Evolutionary conservation across 2,329 filamentous ascomycete genomes (phyloP), one percentile per base, ranked within the genome.

Genomic region (Epichloe gansuensis): DNA sequence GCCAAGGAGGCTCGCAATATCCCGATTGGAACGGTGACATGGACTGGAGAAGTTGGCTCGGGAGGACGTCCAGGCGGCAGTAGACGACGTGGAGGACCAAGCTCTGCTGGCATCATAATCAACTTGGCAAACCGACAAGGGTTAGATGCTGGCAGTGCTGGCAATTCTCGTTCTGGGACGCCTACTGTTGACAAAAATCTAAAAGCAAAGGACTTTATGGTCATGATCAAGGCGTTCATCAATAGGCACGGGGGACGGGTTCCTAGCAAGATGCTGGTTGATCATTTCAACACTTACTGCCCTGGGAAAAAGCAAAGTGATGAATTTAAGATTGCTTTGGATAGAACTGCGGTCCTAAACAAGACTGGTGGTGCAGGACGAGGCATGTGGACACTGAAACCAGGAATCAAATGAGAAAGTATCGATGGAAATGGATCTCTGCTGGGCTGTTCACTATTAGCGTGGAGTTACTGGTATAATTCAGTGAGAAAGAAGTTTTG

Each of bases 271-370:
- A 84, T 89, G 74, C 69, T 96, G 44, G 85, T 95, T 25, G 87
- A 95, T 61, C 89, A 95, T 62, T 97, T 96, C 67, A 88, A 90
- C 66, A 80, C 80, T 13, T 86, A 82, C 61, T 95, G 89, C 63
- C 66, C 67, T 0, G 64, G 64, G 2, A 78, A 77, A 23, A 86
- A 81, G 43, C 78, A 87, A 55, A 84, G 83, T 49, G 78, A 81
- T 17, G 85, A 89, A 64, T 97, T 97, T 65, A 91, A 89, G 68
- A 75, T 79, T 60, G 89, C 89, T 59, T 70, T 97, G 51, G 82
- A 86, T 59, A 75, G 75, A 55, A 85, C 95, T 60, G 91, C 91
- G 1, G 78, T 73, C 51, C 68, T 95, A 64, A 79, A 88, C 61
- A 75, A 80, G 64, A 66, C 67, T 9, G 76, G 76, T 4, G 72